A percentile compares a stretch with the other conserved stretches of the same genome.
Evolutionary conservation across 805 yeast species (phyloP).

Genomic region (Clavispora santaluciae): DNA sequence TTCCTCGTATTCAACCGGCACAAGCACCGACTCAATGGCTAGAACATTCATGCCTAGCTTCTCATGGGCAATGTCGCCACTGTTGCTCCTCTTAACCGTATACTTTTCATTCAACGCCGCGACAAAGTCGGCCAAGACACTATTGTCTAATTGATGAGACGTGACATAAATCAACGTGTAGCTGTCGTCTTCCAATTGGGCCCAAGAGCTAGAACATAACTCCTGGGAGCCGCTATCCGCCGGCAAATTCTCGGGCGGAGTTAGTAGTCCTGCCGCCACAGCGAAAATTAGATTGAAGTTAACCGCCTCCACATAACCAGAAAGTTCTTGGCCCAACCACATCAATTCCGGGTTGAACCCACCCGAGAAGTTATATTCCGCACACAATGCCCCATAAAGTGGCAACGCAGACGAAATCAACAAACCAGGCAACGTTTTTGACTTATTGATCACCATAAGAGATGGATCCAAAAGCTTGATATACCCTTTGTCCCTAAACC

Average conservation of each 20-base stretch:
- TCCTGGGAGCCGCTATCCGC: constrained; percentile 21
- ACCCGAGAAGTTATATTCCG: constrained; percentile 16
- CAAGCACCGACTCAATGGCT: constrained; percentile 18
- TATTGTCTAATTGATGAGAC: constrained; percentile 32
- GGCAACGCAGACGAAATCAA: constrained; percentile 23
- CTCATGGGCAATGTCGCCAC: constrained; percentile 6
- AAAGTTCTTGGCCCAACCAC: constrained; percentile 33
- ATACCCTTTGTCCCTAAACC: constrained; percentile 21
- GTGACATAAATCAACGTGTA: constrained; percentile 26
- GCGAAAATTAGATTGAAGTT: constrained; percentile 24
- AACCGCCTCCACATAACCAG: constrained; percentile 19
- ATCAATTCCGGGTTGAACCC: constrained; percentile 21
- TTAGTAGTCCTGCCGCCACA: constrained; percentile 26
- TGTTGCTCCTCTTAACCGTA: constrained; percentile 1
- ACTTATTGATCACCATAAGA: constrained; percentile 25
- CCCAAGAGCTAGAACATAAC: constrained; percentile 36
- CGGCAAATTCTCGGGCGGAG: constrained; percentile 24
- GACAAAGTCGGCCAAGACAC: constrained; percentile 16
- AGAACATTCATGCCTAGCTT: constrained; percentile 18
- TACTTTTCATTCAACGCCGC: constrained; percentile 15
- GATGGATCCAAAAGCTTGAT: constrained; percentile 24
- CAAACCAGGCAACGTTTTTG: constrained; percentile 23
- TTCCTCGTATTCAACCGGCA: constrained; percentile 20
- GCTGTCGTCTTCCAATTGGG: constrained; percentile 27
- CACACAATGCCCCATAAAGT: constrained; percentile 16